phyloP scores from a whole-genome alignment of 305 asterid genomes.

The Plantago lanceolata region DNA sequence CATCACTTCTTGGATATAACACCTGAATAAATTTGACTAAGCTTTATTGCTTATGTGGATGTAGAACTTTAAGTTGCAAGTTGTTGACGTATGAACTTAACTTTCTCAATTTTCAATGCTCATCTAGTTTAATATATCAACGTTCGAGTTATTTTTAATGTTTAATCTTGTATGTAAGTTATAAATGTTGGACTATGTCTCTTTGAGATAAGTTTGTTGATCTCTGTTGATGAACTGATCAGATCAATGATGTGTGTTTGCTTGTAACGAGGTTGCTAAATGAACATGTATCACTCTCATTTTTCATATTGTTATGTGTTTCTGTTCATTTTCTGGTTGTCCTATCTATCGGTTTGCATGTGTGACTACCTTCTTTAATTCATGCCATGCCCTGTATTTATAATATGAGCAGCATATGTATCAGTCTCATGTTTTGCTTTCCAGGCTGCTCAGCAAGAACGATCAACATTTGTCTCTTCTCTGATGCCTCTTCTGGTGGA shows the following conservation, averaged over 20 bases:
- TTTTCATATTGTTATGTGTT: background rate
- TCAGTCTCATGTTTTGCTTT: slow-evolving; percentile 32
- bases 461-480: slow-evolving; percentile 68
- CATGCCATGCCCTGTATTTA: slow-evolving; percentile 14
- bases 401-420: slow-evolving; percentile 22
- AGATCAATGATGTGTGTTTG: slow-evolving; percentile 11
- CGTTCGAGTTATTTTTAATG: slow-evolving; percentile 11
- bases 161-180: slow-evolving; percentile 13
- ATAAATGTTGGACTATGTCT: slow-evolving; percentile 9
- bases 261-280: background rate
- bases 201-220: background rate
- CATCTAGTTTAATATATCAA: no score
- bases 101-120: no score
- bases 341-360: no score
- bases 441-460: slow-evolving; percentile 94
- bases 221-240: slow-evolving; percentile 6
- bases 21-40: slow-evolving; percentile 9
- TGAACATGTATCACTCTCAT: slow-evolving; percentile 5
- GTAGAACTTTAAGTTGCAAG: background rate
- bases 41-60: background rate
- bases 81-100: no score
- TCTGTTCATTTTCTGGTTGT: no score
- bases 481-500: slow-evolving; percentile 94
- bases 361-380: no score
- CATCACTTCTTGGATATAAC: no score